Conservation (phyloP, 2,329 filamentous ascomycete species). For the Aspergillus sp. region DNA sequence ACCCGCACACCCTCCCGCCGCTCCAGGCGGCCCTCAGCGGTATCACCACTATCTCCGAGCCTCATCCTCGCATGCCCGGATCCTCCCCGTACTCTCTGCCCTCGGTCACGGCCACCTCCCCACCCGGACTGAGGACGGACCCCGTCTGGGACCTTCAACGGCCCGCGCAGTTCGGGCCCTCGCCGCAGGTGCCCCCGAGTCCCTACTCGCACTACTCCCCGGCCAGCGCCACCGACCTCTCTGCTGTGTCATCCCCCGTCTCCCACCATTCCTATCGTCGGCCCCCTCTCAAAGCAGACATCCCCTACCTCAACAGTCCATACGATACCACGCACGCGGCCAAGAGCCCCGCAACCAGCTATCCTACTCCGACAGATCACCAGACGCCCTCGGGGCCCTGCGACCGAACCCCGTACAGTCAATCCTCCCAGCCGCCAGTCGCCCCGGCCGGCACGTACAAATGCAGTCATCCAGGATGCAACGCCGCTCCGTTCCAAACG, state of each 20-base stretch:
- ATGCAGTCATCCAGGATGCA: conserved; percentile 58
- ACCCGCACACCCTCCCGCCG: conserved; percentile 33
- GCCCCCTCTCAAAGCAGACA: conserved; percentile 25
- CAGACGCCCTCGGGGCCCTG: conserved; percentile 21
- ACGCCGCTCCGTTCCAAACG: conserved; percentile 60
- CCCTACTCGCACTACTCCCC: conserved; percentile 40
- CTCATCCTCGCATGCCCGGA: conserved; percentile 22
- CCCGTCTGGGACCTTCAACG: conserved; percentile 31
- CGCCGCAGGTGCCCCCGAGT: conserved; percentile 30
- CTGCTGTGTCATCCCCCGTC: conserved; percentile 35
- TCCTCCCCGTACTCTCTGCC: conserved; percentile 23
- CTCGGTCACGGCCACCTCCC: conserved; percentile 23
- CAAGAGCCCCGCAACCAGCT: conserved; percentile 36
- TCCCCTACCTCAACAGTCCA: conserved; percentile 25
- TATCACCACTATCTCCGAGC: conserved; percentile 25
- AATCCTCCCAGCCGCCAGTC: conserved; percentile 21
- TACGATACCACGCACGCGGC: conserved; percentile 30
- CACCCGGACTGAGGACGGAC: conserved; percentile 26
- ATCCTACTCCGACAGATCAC: conserved; percentile 42
- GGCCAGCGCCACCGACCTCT: conserved; percentile 36
- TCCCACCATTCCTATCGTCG: conserved; percentile 31
- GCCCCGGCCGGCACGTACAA: conserved; percentile 42
- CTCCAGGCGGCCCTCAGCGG: conserved; percentile 36
- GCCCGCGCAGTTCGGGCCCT: conserved; percentile 27
- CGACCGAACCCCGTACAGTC: conserved; percentile 22